A percentile compares a stretch with the other conserved stretches of the same genome.
Conservation (phyloP, 495 filamentous ascomycete genomes). For the Aspergillus cavernicola region DNA sequence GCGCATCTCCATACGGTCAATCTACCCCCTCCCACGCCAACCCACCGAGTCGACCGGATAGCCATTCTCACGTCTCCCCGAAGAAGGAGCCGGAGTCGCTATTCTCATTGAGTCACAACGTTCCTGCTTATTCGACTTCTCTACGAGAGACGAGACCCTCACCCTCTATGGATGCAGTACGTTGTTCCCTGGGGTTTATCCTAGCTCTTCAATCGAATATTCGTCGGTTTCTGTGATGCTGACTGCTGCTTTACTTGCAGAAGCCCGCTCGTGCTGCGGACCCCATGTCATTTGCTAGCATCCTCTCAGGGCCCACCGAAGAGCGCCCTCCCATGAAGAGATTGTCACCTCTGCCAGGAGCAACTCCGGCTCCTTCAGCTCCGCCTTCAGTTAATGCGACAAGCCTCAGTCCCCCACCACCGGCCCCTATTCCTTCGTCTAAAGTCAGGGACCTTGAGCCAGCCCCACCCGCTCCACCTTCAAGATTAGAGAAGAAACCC, state of each 20-base stretch:
- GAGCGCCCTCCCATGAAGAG: constrained; percentile 48
- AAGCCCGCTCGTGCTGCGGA: constrained; percentile 66
- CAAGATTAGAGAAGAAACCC: constrained; percentile 31
- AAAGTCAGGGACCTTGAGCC: constrained; percentile 27
- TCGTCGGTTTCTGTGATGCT: neutral
- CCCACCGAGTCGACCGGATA: constrained; percentile 39
- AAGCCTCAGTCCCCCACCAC: constrained; percentile 16
- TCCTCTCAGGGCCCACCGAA: constrained; percentile 66
- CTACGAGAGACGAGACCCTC: constrained; percentile 28
- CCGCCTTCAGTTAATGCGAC: constrained; percentile 20
- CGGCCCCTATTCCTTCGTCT: constrained; percentile 11
- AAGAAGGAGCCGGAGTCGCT: constrained; percentile 39
- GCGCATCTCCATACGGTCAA: constrained; percentile 37
- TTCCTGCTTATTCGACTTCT: constrained; percentile 25
- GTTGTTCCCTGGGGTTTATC: constrained; percentile 7
- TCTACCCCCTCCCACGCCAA: constrained; percentile 44
- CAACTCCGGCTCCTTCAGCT: constrained; percentile 11
- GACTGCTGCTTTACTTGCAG: constrained; percentile 29
- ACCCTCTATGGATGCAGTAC: constrained; percentile 40
- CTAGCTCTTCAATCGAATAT: neutral
- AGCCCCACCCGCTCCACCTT: constrained; percentile 20
- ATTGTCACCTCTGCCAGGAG: constrained; percentile 29
- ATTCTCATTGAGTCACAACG: constrained; percentile 32
- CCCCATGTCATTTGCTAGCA: constrained; percentile 90
- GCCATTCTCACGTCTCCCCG: constrained; percentile 42